These are phyloP conservation scores for Schwanniomyces polymorphus DNA, from an alignment of 805 yeast genomes.

Conservation along the genomic window DNA sequence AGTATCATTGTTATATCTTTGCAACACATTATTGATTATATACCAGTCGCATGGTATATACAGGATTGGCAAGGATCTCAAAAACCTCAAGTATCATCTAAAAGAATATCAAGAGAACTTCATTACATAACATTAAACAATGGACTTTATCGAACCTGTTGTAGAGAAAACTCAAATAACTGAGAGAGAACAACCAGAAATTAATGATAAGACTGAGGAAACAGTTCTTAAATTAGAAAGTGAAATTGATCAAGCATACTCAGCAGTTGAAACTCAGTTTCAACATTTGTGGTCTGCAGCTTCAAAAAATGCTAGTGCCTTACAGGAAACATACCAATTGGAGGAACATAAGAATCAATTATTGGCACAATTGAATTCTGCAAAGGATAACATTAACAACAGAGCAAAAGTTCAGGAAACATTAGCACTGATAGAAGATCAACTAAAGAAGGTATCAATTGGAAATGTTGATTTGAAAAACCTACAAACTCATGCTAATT, in stretches of 20 bases:
- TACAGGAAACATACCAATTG: constrained; percentile 27
- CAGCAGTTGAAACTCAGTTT: constrained; percentile 41
- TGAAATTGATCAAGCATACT: constrained; percentile 52
- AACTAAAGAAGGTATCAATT: constrained; percentile 22
- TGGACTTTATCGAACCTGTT: constrained; percentile 36
- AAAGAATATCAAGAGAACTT: not conserved
- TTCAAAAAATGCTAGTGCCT: constrained; percentile 26
- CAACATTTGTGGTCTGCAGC: constrained; percentile 33
- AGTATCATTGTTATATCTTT: too few species aligned
- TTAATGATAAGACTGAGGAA: constrained; percentile 45
- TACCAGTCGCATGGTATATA: too few species aligned
- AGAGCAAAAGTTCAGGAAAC: constrained; percentile 20
- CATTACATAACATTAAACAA: constrained; percentile 6
- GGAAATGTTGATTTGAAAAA: constrained; percentile 21
- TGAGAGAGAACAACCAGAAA: not conserved
- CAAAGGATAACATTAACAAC: constrained; percentile 22
- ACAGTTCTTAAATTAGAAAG: constrained; percentile 51
- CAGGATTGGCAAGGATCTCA: too few species aligned
- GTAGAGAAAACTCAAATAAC: constrained; percentile 14
- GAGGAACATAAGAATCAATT: constrained; percentile 29
- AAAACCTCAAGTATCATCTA: too few species aligned
- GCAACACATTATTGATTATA: too few species aligned
- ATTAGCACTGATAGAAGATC: constrained; percentile 25
- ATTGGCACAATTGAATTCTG: constrained; percentile 25
- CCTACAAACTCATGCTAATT: constrained; percentile 45